Conservation (phyloP, 768 basidiomycete species). For the Kwoniella sp. region DNA sequence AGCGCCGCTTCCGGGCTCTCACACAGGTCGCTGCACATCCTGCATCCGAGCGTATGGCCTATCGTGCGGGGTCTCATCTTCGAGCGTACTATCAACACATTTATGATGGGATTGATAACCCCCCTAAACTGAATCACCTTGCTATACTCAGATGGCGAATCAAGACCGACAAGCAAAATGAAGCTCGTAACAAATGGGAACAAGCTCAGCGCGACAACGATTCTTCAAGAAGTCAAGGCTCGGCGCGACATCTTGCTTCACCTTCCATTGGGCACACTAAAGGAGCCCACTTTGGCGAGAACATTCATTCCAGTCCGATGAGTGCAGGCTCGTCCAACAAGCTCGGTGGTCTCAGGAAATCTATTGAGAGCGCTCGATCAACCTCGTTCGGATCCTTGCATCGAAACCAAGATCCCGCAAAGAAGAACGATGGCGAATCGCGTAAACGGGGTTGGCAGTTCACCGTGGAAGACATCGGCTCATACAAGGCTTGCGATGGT, state of each 20-base stretch:
- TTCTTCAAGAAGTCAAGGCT: constrained; percentile 5
- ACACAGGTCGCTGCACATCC: constrained; percentile 50
- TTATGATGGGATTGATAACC: constrained; percentile 44
- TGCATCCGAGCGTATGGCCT: constrained; percentile 31
- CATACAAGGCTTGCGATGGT: constrained; percentile 41
- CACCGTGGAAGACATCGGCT: constrained; percentile 38
- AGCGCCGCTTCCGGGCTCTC: constrained; percentile 41
- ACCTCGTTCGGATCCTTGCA: constrained; percentile 5
- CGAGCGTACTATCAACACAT: constrained; percentile 44
- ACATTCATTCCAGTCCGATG: constrained; percentile 28
- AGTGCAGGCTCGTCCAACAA: constrained; percentile 18
- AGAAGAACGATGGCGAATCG: neutral
- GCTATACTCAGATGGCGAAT: constrained; percentile 44
- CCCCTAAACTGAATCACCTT: constrained; percentile 42
- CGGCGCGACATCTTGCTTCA: constrained; percentile 4
- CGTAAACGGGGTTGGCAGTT: constrained; percentile 31
- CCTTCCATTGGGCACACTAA: neutral
- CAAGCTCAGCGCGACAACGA: constrained; percentile 13
- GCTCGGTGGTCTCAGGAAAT: constrained; percentile 11
- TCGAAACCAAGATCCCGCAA: neutral
- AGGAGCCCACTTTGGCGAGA: constrained; percentile 9
- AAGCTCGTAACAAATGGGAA: constrained; percentile 37
- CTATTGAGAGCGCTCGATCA: constrained; percentile 19
- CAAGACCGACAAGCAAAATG: constrained; percentile 34
- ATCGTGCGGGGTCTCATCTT: constrained; percentile 34